Base-by-base conservation (phyloP, 331 rosid genomes). In the Cydonia oblonga region DNA sequence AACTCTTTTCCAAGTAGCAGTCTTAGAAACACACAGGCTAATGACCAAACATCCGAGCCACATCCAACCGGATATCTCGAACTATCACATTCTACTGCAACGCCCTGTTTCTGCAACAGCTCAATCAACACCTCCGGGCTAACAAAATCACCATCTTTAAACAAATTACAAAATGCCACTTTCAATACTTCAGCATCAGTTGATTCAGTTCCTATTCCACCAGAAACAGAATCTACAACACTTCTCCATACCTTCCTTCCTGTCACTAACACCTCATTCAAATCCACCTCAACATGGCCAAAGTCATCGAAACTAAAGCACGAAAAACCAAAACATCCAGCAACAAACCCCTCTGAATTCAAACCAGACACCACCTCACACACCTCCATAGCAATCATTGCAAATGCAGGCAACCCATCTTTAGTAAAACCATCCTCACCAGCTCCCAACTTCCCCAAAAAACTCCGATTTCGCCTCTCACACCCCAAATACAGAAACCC, bases 21-120 rank as follows among this genome's bases (percentile, higher is more conserved):
- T 73, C 69, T 74, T 60, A 89, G 63, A 75, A 93, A 72, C 25
- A 87, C 82, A 78, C 88, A 85, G 72, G 84, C 95, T 76, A 87
- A 76, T 60, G 95, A 85, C 96, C 96, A 93, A 54, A 85, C 84
- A 82, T 93, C 97, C 3, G 95, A 83, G 75, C 88, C 73, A 81
- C 30, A 73, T 60, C 89, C 88, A 20, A 83, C 58, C 5, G 78
- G 74, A 82, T 79, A 64, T 51, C 78, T 72, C 3, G 80, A 46
- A 23, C 67, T 54, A 70, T 61, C 87, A 81, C 76, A 64, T 75
- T 86, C 87, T 5, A 61, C 65, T 19, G 18, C 74, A 69, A 70
- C 2, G 14, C 66, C 81, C 73, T 81, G 82, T 74, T 71, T 85
- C 71, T 64, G 79, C 84, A 85, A 30, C 69, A 89, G 86, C 79